Evolutionary conservation across 305 asterid genomes (phyloP).

Genomic region (Fraxinus xanthoxyloides): DNA sequence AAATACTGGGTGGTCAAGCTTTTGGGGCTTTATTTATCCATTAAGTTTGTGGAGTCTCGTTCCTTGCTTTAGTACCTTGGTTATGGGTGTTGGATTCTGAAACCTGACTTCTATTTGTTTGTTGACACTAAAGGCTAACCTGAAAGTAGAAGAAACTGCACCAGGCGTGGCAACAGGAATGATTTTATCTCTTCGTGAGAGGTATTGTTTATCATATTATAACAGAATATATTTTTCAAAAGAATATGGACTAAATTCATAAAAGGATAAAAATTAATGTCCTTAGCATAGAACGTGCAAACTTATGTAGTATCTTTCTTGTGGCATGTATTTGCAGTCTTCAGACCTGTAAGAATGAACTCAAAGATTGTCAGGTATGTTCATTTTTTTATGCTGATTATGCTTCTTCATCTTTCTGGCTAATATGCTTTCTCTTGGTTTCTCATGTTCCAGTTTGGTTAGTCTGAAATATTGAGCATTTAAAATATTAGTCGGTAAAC

Average conservation of each 20-base stretch:
- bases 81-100: not conserved
- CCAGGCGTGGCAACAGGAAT: slow-evolving; percentile 87
- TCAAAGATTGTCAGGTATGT: slow-evolving; percentile 71
- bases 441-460: not conserved
- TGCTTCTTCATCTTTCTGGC: not conserved
- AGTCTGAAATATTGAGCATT: not conserved
- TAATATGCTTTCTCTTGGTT: not conserved
- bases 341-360: slow-evolving; percentile 72
- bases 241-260: not conserved
- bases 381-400: not conserved
- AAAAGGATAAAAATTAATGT: not conserved
- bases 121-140: slow-evolving; percentile 35
- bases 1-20: not conserved
- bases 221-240: slow-evolving; percentile 1
- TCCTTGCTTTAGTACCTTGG: not conserved
- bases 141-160: slow-evolving; percentile 75
- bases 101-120: not conserved
- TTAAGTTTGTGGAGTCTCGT: slow-evolving; percentile 4
- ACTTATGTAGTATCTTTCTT: slow-evolving; percentile 15
- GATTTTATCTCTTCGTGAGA: slow-evolving; percentile 90
- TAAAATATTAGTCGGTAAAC: slow-evolving; percentile 2
- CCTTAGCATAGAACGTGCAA: not conserved
- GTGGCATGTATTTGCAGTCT: slow-evolving; percentile 54
- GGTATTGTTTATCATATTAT: slow-evolving; percentile 37
- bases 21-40: not conserved